These are phyloP conservation scores for Colletotrichum sp. DNA, from an alignment of 2,329 filamentous ascomycete species.

Conservation along the genomic window DNA sequence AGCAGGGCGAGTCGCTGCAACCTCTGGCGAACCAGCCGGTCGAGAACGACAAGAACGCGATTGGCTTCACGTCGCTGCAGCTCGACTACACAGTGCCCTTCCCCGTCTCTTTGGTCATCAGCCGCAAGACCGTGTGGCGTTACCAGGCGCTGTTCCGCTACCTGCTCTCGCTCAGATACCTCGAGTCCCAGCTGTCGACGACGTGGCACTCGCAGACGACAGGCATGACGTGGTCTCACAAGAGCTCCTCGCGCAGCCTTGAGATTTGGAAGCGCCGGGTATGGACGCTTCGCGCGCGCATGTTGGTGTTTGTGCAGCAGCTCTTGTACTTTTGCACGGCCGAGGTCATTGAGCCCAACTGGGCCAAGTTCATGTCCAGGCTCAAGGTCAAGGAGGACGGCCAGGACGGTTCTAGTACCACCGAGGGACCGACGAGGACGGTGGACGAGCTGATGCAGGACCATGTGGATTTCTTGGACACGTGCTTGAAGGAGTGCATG, in stretches of 20 bases:
- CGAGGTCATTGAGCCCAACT: slow-evolving; percentile 98
- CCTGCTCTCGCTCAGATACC: slow-evolving; percentile 84
- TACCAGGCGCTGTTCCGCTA: slow-evolving; percentile 98
- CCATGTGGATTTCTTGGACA: slow-evolving; percentile 97
- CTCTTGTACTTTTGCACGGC: slow-evolving; percentile 95
- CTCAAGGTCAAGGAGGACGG: slow-evolving; percentile 67
- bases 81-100: slow-evolving; percentile 96
- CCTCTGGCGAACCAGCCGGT: slow-evolving; percentile 70
- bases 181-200: slow-evolving; percentile 84
- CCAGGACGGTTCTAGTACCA: slow-evolving; percentile 23
- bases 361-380: slow-evolving; percentile 90
- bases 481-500: slow-evolving; percentile 98
- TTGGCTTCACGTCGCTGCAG: slow-evolving; percentile 90
- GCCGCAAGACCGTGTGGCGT: slow-evolving; percentile 93
- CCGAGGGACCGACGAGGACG: slow-evolving; percentile 62
- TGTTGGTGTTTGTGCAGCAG: slow-evolving; percentile 98
- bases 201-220: slow-evolving; percentile 93
- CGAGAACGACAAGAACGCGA: slow-evolving; percentile 87
- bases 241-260: slow-evolving; percentile 72
- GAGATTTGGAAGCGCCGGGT: slow-evolving; percentile 93
- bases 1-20: slow-evolving; percentile 84
- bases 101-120: slow-evolving; percentile 92
- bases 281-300: slow-evolving; percentile 89
- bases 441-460: slow-evolving; percentile 99
- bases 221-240: slow-evolving; percentile 81